Evolutionary conservation across 1,284 basidiomycete species (phyloP).

Genomic region (Malassezia arunalokei): DNA sequence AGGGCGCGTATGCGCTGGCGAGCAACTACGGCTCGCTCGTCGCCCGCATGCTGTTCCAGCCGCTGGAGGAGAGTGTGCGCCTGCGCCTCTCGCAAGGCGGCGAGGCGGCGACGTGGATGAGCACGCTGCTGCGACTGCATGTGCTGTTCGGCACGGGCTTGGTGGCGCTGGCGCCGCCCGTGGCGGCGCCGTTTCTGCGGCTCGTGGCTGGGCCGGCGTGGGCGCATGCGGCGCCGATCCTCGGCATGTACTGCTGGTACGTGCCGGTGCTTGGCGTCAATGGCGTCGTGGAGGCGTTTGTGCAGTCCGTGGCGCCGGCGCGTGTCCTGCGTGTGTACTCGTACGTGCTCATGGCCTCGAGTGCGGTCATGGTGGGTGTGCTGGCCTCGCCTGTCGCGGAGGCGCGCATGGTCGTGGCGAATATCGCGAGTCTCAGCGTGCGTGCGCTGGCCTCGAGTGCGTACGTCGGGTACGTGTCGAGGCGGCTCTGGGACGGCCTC

Average conservation of each 20-base stretch:
- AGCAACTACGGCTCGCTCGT: slow-evolving; percentile 42
- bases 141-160: slow-evolving; percentile 22
- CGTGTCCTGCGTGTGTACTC: slow-evolving; percentile 23
- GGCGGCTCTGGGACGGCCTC: neutral
- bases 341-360: slow-evolving; percentile 23
- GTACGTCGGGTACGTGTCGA: neutral
- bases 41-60: slow-evolving; percentile 40
- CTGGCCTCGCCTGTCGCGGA: neutral
- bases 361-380: slow-evolving; percentile 21
- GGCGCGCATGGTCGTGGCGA: slow-evolving; percentile 8
- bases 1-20: slow-evolving; percentile 43
- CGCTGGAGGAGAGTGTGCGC: slow-evolving; percentile 36
- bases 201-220: slow-evolving; percentile 35
- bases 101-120: slow-evolving; percentile 15
- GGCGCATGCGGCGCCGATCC: slow-evolving; percentile 28
- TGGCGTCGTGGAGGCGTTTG: slow-evolving; percentile 38
- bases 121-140: slow-evolving; percentile 24
- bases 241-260: slow-evolving; percentile 33
- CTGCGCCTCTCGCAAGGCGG: slow-evolving; percentile 19
- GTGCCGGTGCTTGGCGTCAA: slow-evolving; percentile 41
- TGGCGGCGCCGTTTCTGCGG: slow-evolving; percentile 25
- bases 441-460: slow-evolving; percentile 1
- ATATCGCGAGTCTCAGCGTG: slow-evolving; percentile 2
- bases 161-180: slow-evolving; percentile 26
- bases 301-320: slow-evolving; percentile 27